A percentile compares a stretch with the other conserved stretches of the same genome.
Conservation (phyloP, 257 asterid species). For the Capsicum pubescens region DNA sequence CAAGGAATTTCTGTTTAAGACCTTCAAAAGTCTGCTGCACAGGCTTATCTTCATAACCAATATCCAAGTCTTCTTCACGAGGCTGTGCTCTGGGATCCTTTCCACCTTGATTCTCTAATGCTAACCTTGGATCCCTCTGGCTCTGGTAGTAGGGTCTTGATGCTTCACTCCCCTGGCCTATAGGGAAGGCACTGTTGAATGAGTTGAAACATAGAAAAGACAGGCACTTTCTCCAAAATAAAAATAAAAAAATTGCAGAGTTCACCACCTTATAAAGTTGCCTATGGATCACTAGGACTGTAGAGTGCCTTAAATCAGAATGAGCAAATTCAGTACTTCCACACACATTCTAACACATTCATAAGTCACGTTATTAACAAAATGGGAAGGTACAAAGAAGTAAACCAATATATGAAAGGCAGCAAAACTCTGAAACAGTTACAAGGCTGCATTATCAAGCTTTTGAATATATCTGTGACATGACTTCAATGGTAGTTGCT, state of each 20-base stretch:
- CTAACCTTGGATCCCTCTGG: slow-evolving; percentile 75
- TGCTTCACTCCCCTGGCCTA: slow-evolving; percentile 76
- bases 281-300: background rate
- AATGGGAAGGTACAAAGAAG: slow-evolving; percentile 3
- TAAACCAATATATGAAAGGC: background rate
- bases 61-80: slow-evolving; percentile 76
- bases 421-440: background rate
- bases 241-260: background rate
- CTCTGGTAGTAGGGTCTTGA: slow-evolving; percentile 78
- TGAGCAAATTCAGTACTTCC: slow-evolving; percentile 12
- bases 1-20: slow-evolving; percentile 79
- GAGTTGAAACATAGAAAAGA: slow-evolving; percentile 14
- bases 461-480: background rate
- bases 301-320: background rate
- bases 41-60: slow-evolving; percentile 73
- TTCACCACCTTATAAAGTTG: background rate
- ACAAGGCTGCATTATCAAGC: background rate
- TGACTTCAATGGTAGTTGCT: background rate
- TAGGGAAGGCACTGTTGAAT: slow-evolving; percentile 33
- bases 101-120: slow-evolving; percentile 69
- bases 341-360: background rate
- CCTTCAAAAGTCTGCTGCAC: slow-evolving; percentile 63
- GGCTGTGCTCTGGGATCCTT: slow-evolving; percentile 71
- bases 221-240: background rate
- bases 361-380: background rate